A percentile compares a stretch with the other conserved stretches of the same genome.
phyloP scores from a whole-genome alignment of 1,284 basidiomycete species.

The Schizophyllum amplum region DNA sequence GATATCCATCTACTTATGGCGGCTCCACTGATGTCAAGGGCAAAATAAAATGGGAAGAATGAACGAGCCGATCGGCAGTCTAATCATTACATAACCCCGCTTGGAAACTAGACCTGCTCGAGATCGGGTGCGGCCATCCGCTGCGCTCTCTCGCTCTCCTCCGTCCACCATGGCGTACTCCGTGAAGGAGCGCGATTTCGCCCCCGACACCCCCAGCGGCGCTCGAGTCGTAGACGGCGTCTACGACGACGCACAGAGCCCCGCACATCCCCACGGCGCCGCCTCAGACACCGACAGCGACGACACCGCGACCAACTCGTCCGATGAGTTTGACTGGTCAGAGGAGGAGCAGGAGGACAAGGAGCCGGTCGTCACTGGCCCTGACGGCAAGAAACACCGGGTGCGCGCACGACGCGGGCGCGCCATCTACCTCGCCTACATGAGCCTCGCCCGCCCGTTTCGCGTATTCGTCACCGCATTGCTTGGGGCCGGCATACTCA shows the following conservation, averaged over 20 bases:
- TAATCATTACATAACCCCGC: not conserved
- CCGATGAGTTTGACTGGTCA: conserved; percentile 72
- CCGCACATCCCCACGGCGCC: conserved; percentile 6
- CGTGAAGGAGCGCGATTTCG: conserved; percentile 13
- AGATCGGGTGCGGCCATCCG: not conserved
- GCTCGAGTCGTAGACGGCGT: conserved; percentile 7
- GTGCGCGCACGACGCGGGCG: conserved; percentile 37
- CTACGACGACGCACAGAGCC: conserved; percentile 10
- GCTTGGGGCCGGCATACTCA: conserved; percentile 54
- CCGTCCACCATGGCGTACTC: conserved; percentile 4
- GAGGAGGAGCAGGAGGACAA: conserved; percentile 56
- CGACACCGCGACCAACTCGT: conserved; percentile 50
- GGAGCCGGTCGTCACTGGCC: conserved; percentile 16
- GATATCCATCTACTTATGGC: not conserved
- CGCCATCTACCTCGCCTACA: conserved; percentile 54
- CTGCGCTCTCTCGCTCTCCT: not conserved
- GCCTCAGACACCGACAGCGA: conserved; percentile 36
- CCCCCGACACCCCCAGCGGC: conserved; percentile 1
- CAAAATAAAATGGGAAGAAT: not conserved
- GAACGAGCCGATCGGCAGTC: not conserved
- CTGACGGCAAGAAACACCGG: conserved; percentile 16
- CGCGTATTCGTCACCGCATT: conserved; percentile 47
- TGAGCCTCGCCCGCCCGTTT: conserved; percentile 56
- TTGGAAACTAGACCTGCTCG: not conserved
- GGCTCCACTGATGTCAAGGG: not conserved